These are phyloP conservation scores for Quercus robur DNA, from an alignment of 306 rosid species.

Conservation along the genomic window DNA sequence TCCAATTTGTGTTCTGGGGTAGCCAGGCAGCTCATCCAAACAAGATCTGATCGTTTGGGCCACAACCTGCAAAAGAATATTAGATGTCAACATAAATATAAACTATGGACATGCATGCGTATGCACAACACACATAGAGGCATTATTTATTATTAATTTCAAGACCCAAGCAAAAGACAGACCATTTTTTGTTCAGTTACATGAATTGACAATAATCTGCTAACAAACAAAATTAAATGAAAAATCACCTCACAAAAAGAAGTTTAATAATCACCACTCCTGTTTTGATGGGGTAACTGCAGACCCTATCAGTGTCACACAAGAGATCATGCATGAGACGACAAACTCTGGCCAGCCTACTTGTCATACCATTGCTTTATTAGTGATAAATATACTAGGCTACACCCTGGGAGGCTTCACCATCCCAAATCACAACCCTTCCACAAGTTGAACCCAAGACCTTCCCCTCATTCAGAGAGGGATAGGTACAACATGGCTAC, in stretches of 20 bases:
- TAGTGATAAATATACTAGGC: neutral
- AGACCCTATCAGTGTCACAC: conserved; percentile 7
- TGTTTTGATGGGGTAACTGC: conserved; percentile 1
- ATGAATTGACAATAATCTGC: conserved; percentile 12
- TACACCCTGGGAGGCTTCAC: neutral
- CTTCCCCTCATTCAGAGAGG: neutral
- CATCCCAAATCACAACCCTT: neutral
- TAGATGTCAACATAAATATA: conserved; percentile 16
- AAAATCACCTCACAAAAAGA: conserved; percentile 16
- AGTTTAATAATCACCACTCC: conserved; percentile 10
- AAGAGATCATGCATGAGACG: conserved; percentile 1
- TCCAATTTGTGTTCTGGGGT: conserved; percentile 96
- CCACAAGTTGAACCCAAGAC: neutral
- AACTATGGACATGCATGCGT: conserved; percentile 6
- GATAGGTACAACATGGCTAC: neutral
- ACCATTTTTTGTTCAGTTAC: neutral
- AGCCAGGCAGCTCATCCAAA: conserved; percentile 94
- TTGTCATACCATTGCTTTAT: neutral
- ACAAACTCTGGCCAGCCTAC: neutral
- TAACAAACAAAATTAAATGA: neutral
- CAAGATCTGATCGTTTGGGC: conserved; percentile 89
- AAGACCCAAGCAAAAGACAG: conserved; percentile 17
- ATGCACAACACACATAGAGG: conserved; percentile 10
- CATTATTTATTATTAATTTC: conserved; percentile 9
- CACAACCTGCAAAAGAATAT: conserved; percentile 59